These are phyloP conservation scores for Suhomyces yuchorum DNA, from an alignment of 1,139 yeast genomes.

Conservation along the genomic window DNA sequence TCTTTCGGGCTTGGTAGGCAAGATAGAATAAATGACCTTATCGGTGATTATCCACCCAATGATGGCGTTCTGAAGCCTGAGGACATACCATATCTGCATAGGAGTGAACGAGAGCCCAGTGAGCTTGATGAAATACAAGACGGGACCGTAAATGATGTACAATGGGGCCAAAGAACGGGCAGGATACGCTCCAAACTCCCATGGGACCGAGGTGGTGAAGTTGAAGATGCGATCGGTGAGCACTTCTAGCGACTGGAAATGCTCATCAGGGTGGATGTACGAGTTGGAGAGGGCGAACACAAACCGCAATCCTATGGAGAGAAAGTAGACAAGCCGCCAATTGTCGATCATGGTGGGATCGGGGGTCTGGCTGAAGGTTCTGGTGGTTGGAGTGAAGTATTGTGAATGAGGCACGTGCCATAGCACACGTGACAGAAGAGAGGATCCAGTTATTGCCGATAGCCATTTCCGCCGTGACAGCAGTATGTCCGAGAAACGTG, in stretches of 20 bases:
- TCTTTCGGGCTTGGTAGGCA: conserved; percentile 62
- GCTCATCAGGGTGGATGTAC: conserved; percentile 97
- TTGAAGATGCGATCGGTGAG: conserved; percentile 53
- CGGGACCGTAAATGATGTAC: conserved; percentile 69
- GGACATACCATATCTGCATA: conserved; percentile 52
- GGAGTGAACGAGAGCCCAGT: conserved; percentile 37
- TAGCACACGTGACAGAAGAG: too few relatives aligned
- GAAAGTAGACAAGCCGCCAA: conserved; percentile 51
- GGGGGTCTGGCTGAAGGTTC: too few relatives aligned
- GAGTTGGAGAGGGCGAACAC: conserved; percentile 70
- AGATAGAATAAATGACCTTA: conserved; percentile 48
- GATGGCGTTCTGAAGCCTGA: conserved; percentile 59
- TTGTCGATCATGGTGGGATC: neutral
- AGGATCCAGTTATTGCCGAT: too few relatives aligned
- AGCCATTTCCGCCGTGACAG: too few relatives aligned
- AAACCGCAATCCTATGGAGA: conserved; percentile 51
- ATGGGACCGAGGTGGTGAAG: conserved; percentile 62
- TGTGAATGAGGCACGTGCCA: too few relatives aligned
- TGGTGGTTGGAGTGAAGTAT: too few relatives aligned
- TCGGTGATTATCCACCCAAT: conserved; percentile 64
- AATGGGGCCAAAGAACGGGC: conserved; percentile 77
- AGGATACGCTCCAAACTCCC: conserved; percentile 78
- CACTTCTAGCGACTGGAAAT: conserved; percentile 84
- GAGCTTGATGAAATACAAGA: conserved; percentile 38
- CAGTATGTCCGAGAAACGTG: neutral